Conservation (phyloP, 805 yeast genomes). For the Myxozyma nipponensis region DNA sequence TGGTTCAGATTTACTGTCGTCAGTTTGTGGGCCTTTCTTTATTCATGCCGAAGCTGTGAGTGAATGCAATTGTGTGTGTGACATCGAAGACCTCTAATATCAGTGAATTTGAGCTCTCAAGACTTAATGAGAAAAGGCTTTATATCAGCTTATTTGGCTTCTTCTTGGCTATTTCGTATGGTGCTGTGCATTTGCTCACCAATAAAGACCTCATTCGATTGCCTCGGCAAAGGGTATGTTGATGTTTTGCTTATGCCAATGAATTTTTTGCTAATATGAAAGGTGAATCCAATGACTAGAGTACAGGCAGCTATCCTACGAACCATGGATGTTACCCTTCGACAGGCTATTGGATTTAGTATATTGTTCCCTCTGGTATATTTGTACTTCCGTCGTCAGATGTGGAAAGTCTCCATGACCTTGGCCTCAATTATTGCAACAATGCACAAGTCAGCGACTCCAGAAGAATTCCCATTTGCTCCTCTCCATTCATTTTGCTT, state of each 20-base stretch:
- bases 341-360: not conserved
- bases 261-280: not conserved
- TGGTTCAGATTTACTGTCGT: slow-evolving; percentile 15
- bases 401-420: slow-evolving; percentile 19
- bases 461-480: slow-evolving; percentile 22
- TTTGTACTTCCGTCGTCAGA: slow-evolving; percentile 9
- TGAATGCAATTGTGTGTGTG: no score
- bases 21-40: slow-evolving; percentile 12
- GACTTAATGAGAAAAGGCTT: slow-evolving; percentile 22
- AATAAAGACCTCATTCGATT: slow-evolving; percentile 19
- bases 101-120: slow-evolving; percentile 23
- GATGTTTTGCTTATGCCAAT: not conserved
- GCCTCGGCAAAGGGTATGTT: slow-evolving; percentile 14
- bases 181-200: slow-evolving; percentile 14
- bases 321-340: not conserved
- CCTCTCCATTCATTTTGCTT: slow-evolving; percentile 19
- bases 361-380: slow-evolving; percentile 15
- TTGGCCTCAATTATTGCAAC: slow-evolving; percentile 3
- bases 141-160: slow-evolving; percentile 14
- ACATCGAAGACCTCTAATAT: not conserved
- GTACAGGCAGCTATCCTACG: slow-evolving; percentile 2
- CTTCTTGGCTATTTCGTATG: slow-evolving; percentile 12
- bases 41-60: slow-evolving; percentile 18
- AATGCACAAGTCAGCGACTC: slow-evolving; percentile 22
- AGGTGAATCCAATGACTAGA: slow-evolving; percentile 21